Base-by-base conservation (phyloP, 2,329 filamentous ascomycete species). In the Huntiella abstrusa region DNA sequence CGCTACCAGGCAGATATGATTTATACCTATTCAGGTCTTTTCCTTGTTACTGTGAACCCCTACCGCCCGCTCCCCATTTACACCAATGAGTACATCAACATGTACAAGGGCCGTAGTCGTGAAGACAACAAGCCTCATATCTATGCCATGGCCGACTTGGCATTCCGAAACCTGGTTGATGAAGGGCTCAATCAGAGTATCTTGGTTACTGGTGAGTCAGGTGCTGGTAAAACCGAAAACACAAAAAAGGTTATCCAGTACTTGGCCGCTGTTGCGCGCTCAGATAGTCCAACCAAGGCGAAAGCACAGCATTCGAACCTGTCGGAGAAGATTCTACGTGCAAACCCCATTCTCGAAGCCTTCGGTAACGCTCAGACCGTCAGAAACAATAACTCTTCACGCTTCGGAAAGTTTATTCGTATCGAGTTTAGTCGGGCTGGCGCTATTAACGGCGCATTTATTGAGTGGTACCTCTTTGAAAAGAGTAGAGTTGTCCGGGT, bases 211-310 rank as follows among this genome's bases (percentile, higher is more conserved):
- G 91, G 91, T 62, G 91, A 98, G 65, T 98, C 91, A 13, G 91
- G 91, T 58, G 91, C 91, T 33, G 91, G 91, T 55, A 98, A 98
- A 65, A 98, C 91, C 0, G 91, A 98, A 60, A 98, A 98, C 59
- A 98, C 91, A 12, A 98, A 98, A 59, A 98, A 98, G 61, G 91
- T 98, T 54, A 98, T 98, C 47, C 92, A 98, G 57, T 98, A 98
- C 58, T 75, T 98, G 38, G 91, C 91, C 11, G 86, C 91, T 1
- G 91, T 98, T 40, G 91, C 91, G 7, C 82, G 83, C 37, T 76
- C 83, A 0, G 88, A 96, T 50, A 77, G 79, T 0, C 71, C 80
- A 2, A 58, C 72, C 61, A 65, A 78, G 68, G 64, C 68, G 64
- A 63, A 79, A 66, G 58, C 61, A 3, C 68, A 71, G 53, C 75